phyloP scores from a whole-genome alignment of 2,329 filamentous ascomycete species.

The Penicillium carneum region DNA sequence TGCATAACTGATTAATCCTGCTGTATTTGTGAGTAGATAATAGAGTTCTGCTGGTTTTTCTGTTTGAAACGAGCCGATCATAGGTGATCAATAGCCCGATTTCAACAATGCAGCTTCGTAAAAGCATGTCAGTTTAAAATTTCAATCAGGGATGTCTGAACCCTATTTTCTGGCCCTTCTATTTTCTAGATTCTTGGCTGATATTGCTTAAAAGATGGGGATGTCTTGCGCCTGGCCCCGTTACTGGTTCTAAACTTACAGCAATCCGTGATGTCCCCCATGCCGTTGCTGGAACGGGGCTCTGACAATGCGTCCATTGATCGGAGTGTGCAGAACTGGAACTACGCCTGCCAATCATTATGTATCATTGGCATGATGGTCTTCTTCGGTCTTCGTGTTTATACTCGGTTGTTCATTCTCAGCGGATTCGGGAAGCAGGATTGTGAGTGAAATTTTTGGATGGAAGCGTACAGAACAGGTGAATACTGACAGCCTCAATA shows the following conservation, averaged over 20 bases:
- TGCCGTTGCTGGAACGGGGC: slow-evolving; percentile 20
- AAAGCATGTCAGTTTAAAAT: background rate
- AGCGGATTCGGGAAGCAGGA: slow-evolving; percentile 38
- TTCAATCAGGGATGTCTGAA: background rate
- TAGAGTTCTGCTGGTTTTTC: background rate
- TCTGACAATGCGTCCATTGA: slow-evolving; percentile 24
- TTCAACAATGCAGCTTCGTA: background rate
- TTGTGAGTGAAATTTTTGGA: slow-evolving; percentile 29
- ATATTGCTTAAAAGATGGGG: background rate
- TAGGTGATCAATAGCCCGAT: slow-evolving; percentile 1
- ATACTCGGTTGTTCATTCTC: slow-evolving; percentile 35
- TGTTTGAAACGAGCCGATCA: slow-evolving; percentile 12
- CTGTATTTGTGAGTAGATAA: background rate
- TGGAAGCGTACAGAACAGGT: background rate
- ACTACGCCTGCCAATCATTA: slow-evolving; percentile 38
- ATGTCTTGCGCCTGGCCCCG: background rate
- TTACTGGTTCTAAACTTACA: background rate
- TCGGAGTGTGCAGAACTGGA: slow-evolving; percentile 36
- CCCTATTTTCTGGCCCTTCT: background rate
- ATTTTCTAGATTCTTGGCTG: background rate
- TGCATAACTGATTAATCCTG: background rate
- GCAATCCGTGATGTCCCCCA: slow-evolving; percentile 2
- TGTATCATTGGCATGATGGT: slow-evolving; percentile 39
- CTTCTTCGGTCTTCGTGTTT: slow-evolving; percentile 38
- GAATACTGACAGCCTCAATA: slow-evolving; percentile 6